Evolutionary conservation across 192 early-diverging fungal species (phyloP).

Genomic region (Helicostylum pulchrum): DNA sequence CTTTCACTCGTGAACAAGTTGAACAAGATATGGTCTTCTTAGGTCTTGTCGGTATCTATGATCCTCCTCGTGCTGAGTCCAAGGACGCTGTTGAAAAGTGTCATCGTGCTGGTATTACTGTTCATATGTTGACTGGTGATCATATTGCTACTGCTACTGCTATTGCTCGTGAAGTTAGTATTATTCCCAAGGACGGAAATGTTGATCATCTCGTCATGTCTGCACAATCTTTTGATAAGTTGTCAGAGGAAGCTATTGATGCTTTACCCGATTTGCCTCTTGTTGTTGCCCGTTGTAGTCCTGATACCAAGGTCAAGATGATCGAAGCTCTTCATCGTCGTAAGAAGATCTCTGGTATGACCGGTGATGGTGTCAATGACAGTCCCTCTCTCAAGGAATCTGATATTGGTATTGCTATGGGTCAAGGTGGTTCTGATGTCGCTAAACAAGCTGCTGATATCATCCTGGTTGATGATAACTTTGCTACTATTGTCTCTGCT

Average conservation of each 20-base stretch:
- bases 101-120: constrained; percentile 86
- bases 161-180: constrained; percentile 86
- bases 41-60: constrained; percentile 90
- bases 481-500: constrained; percentile 81
- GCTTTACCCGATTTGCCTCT: constrained; percentile 71
- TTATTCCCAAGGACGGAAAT: constrained; percentile 58
- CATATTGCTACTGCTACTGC: constrained; percentile 89
- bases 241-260: constrained; percentile 80
- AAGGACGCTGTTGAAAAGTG: constrained; percentile 69
- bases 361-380: constrained; percentile 84
- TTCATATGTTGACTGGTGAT: constrained; percentile 96
- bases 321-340: constrained; percentile 86
- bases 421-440: constrained; percentile 87
- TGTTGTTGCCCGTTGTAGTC: constrained; percentile 90
- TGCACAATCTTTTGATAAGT: constrained; percentile 79
- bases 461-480: constrained; percentile 79
- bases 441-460: constrained; percentile 92
- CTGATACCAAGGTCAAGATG: constrained; percentile 98
- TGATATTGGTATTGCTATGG: constrained; percentile 88
- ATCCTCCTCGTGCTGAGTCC: constrained; percentile 80
- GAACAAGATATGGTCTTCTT: constrained; percentile 76
- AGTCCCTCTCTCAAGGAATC: constrained; percentile 74
- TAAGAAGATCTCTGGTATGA: constrained; percentile 77
- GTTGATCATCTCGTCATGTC: constrained; percentile 69
- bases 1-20: constrained; percentile 52